Evolutionary conservation across 176 grass and related monocot genomes (phyloP).

Genomic region (Musa troglodytarum): DNA sequence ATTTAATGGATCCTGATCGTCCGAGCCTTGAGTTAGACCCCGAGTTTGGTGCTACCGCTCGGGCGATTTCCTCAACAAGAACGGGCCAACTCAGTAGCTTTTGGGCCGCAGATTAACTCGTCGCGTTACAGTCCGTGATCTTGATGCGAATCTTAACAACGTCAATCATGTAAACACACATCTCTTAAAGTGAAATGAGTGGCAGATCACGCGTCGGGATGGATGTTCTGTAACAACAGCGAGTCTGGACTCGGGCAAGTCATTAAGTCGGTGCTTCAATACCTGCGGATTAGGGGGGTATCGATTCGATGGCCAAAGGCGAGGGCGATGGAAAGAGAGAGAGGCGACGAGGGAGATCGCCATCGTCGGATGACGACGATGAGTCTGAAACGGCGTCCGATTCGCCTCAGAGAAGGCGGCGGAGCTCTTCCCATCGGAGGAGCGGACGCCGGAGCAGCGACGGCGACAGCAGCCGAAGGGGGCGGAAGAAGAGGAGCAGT

Average conservation of each 20-base stretch:
- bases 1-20: neutral
- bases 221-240: no score
- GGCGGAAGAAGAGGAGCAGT: conserved; percentile 28
- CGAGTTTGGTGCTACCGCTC: neutral
- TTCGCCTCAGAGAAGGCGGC: conserved; percentile 1
- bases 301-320: neutral
- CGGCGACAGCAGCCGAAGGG: conserved; percentile 6
- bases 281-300: no score
- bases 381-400: conserved; percentile 20
- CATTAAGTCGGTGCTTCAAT: no score
- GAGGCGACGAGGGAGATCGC: neutral
- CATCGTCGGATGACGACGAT: conserved; percentile 3
- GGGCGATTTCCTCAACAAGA: no score
- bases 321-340: neutral
- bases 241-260: no score
- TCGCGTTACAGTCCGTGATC: no score
- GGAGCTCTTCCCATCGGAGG: conserved; percentile 20
- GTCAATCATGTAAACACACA: no score
- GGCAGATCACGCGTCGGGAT: no score
- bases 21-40: neutral
- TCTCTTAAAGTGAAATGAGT: no score
- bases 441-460: conserved; percentile 17
- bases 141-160: no score
- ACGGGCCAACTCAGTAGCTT: no score
- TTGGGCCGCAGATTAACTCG: no score